Conservation (phyloP, 148 eudicot species). For the Nepenthes mirabilis region DNA sequence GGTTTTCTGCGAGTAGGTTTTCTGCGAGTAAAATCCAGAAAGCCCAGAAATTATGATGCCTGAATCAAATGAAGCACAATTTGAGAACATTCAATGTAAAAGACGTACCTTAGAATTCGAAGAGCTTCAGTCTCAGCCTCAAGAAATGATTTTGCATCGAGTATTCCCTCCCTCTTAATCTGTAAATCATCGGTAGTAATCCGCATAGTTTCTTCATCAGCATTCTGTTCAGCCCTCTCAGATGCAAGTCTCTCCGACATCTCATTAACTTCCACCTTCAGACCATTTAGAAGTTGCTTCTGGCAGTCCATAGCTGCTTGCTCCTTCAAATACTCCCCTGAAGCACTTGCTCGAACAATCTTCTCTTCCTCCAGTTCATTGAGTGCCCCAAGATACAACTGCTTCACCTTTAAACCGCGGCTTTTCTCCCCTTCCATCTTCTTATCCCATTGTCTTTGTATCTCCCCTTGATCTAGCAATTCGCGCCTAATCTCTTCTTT, state of each 20-base stretch:
- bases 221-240: slow-evolving; percentile 38
- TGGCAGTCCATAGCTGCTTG: slow-evolving; percentile 85
- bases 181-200: slow-evolving; percentile 23
- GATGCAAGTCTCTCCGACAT: slow-evolving; percentile 53
- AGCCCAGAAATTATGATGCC: no score
- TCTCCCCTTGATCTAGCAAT: slow-evolving; percentile 68
- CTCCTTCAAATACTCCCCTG: slow-evolving; percentile 44
- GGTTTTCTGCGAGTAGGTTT: no score
- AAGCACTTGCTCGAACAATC: slow-evolving; percentile 32
- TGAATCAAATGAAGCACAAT: no score
- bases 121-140: slow-evolving; percentile 90
- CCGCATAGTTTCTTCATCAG: slow-evolving; percentile 31
- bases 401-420: slow-evolving; percentile 30
- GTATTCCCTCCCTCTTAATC: slow-evolving; percentile 46
- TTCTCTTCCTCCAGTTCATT: slow-evolving; percentile 48
- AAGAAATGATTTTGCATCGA: slow-evolving; percentile 63
- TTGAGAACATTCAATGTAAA: neutral
- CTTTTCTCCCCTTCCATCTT: slow-evolving; percentile 48
- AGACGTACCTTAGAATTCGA: slow-evolving; percentile 65
- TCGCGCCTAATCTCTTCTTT: slow-evolving; percentile 47
- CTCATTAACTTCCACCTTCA: slow-evolving; percentile 53
- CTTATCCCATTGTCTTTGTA: slow-evolving; percentile 46
- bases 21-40: no score
- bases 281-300: slow-evolving; percentile 53
- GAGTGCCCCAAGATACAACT: slow-evolving; percentile 26